phyloP scores from a whole-genome alignment of 768 basidiomycete genomes.

The Rhodotorula babjevae region DNA sequence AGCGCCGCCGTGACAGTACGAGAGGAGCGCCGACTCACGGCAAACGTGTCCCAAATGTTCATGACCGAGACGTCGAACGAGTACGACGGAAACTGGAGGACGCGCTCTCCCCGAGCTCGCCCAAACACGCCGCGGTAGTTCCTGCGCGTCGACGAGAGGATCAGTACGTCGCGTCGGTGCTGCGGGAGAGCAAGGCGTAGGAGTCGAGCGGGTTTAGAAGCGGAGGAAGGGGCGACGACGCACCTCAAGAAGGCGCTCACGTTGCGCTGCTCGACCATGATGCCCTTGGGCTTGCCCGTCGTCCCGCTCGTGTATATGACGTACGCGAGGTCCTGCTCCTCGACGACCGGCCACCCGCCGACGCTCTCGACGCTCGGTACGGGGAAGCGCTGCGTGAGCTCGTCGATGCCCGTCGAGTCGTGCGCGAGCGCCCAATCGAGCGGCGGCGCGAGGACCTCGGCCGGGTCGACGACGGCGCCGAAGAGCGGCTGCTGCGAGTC shows the following conservation, averaged over 20 bases:
- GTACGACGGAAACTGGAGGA: constrained; percentile 35
- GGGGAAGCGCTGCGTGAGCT: background rate
- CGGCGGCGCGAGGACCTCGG: background rate
- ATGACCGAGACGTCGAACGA: constrained; percentile 36
- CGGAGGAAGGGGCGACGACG: background rate
- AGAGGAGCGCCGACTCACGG: constrained; percentile 1
- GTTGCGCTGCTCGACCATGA: constrained; percentile 33
- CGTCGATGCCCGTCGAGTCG: background rate
- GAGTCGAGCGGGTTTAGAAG: too few species aligned
- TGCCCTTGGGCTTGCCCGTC: constrained; percentile 35
- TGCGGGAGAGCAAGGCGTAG: too few species aligned
- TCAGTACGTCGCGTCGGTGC: background rate
- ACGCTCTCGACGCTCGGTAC: background rate
- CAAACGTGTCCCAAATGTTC: constrained; percentile 37
- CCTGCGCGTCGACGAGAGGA: background rate
- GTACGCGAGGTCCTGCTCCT: constrained; percentile 25
- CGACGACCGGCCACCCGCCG: background rate
- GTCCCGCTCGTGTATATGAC: constrained; percentile 37
- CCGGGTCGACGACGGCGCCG: background rate
- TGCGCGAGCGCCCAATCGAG: background rate
- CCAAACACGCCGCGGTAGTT: constrained; percentile 39
- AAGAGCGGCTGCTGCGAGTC: background rate
- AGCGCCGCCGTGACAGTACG: too few species aligned
- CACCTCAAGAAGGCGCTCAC: constrained; percentile 30
- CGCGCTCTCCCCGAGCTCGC: constrained; percentile 29